Percentiles rank a stretch among this genome's conserved stretches.
These are phyloP conservation scores for Scenedesmus sp. DNA, from an alignment of 163 green algal genomes.

Conservation along the genomic window DNA sequence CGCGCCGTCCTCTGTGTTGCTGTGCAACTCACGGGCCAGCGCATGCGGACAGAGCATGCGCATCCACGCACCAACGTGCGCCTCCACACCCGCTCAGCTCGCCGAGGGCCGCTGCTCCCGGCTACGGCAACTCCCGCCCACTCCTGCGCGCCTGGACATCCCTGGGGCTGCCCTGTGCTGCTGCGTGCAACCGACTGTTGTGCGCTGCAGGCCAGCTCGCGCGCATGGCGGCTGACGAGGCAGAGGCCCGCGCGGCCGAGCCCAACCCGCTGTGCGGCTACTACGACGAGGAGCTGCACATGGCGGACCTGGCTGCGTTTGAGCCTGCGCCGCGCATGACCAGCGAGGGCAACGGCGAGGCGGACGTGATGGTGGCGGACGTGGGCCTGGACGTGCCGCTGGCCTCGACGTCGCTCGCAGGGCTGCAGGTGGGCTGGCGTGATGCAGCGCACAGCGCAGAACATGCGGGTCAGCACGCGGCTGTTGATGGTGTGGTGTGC, in stretches of 20 bases:
- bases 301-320: constrained; percentile 37
- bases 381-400: constrained; percentile 32
- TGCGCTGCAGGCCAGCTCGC: constrained; percentile 18
- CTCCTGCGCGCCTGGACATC: too few relatives aligned
- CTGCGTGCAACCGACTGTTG: background rate
- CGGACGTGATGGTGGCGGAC: constrained; percentile 26
- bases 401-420: background rate
- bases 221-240: constrained; percentile 27
- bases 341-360: constrained; percentile 48
- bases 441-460: too few relatives aligned
- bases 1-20: too few relatives aligned
- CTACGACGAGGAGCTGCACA: constrained; percentile 18
- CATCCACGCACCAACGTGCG: too few relatives aligned
- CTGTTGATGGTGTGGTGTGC: too few relatives aligned
- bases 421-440: constrained; percentile 24
- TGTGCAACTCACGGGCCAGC: background rate
- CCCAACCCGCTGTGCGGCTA: constrained; percentile 23
- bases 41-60: too few relatives aligned
- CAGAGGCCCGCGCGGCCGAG: background rate
- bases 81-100: too few relatives aligned
- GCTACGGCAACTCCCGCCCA: too few relatives aligned
- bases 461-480: too few relatives aligned
- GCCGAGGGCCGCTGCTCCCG: too few relatives aligned
- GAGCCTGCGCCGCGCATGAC: constrained; percentile 11
- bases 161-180: too few relatives aligned